Evolutionary conservation across 225 moss, liverwort and hornwort species (phyloP).

Genomic region (Antitrichia curtipendula): DNA sequence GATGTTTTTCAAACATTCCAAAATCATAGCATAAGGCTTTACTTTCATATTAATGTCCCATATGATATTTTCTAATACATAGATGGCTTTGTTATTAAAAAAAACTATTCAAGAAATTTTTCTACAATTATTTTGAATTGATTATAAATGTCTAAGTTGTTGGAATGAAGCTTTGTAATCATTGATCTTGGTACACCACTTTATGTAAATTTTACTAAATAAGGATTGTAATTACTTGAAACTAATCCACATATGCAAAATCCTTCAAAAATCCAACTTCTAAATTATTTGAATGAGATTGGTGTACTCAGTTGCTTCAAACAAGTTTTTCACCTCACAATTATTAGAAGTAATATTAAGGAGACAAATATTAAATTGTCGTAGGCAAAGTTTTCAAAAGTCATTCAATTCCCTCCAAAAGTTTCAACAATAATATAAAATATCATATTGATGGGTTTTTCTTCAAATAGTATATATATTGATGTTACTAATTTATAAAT

Average conservation of each 20-base stretch:
- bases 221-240: too few species aligned
- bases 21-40: background rate
- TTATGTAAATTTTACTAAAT: background rate
- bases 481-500: background rate
- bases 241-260: background rate
- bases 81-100: background rate
- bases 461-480: too few species aligned
- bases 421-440: background rate
- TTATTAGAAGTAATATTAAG: background rate
- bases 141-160: background rate
- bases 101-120: too few species aligned
- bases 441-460: background rate
- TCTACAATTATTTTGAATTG: too few species aligned
- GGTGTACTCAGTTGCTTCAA: background rate
- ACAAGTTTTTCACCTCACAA: too few species aligned
- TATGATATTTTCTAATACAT: background rate
- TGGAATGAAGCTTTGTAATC: background rate
- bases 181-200: too few species aligned
- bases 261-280: background rate
- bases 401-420: too few species aligned
- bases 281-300: background rate
- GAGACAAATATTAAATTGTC: background rate
- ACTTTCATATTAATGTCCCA: background rate
- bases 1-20: background rate
- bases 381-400: background rate